A percentile compares a stretch with the other conserved stretches of the same genome.
These are phyloP conservation scores for Penicillium sp. DNA, from an alignment of 2,329 filamentous ascomycete genomes.

Conservation along the genomic window DNA sequence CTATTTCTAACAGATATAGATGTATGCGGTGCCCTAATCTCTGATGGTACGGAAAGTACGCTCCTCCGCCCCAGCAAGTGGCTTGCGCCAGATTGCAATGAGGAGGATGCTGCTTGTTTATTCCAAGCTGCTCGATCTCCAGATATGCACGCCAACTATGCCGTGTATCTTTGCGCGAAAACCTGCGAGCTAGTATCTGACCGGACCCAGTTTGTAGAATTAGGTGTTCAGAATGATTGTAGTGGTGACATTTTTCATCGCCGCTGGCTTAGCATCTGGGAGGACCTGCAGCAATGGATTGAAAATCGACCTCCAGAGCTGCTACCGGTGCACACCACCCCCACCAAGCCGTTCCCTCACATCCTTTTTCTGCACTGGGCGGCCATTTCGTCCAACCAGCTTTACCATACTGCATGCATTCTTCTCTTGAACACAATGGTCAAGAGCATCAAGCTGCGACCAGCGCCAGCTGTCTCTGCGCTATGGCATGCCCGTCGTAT, in stretches of 20 bases:
- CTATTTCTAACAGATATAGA: constrained; percentile 36
- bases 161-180: constrained; percentile 57
- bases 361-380: constrained; percentile 56
- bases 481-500: constrained; percentile 59
- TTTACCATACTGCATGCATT: constrained; percentile 58
- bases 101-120: constrained; percentile 38
- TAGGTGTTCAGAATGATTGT: constrained; percentile 49
- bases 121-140: constrained; percentile 40
- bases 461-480: constrained; percentile 35
- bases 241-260: constrained; percentile 41
- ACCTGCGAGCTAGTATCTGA: constrained; percentile 54
- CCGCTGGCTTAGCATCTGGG: constrained; percentile 53
- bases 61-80: constrained; percentile 53
- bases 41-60: constrained; percentile 49
- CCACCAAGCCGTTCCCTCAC: constrained; percentile 50
- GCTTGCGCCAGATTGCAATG: constrained; percentile 43
- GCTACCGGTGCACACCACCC: constrained; percentile 46
- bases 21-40: constrained; percentile 57
- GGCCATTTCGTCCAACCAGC: constrained; percentile 58
- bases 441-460: constrained; percentile 25
- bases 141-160: constrained; percentile 61
- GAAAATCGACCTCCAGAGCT: constrained; percentile 50
- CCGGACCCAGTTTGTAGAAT: constrained; percentile 50
- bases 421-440: constrained; percentile 52
- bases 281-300: constrained; percentile 52